Conservation (phyloP, 2,329 filamentous ascomycete species). For the Aspergillus tubingensis region DNA sequence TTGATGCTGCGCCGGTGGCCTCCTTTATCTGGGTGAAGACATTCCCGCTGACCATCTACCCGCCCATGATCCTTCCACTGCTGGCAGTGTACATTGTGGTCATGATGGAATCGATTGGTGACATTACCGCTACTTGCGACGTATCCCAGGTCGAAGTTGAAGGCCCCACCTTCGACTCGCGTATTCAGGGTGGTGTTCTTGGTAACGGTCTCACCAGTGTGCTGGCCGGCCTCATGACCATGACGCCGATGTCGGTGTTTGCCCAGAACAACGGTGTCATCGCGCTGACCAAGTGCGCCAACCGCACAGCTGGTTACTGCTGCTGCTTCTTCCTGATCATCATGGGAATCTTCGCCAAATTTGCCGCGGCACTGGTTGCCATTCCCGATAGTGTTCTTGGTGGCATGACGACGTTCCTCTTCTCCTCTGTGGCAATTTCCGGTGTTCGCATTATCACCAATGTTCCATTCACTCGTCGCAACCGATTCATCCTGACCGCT, state of each 20-base stretch:
- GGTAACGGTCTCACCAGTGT: slow-evolving; percentile 68
- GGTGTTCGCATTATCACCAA: slow-evolving; percentile 67
- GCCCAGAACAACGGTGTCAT: slow-evolving; percentile 72
- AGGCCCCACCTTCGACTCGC: slow-evolving; percentile 64
- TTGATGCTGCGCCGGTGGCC: slow-evolving; percentile 61
- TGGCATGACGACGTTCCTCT: slow-evolving; percentile 64
- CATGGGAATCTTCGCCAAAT: slow-evolving; percentile 72
- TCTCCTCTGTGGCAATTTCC: slow-evolving; percentile 65
- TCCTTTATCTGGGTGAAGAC: slow-evolving; percentile 73
- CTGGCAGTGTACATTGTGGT: slow-evolving; percentile 62
- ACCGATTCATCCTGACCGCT: slow-evolving; percentile 67
- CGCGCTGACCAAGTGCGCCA: slow-evolving; percentile 67
- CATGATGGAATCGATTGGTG: slow-evolving; percentile 68
- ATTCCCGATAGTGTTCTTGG: slow-evolving; percentile 58
- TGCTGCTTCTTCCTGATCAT: slow-evolving; percentile 66
- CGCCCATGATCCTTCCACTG: slow-evolving; percentile 65
- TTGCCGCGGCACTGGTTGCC: slow-evolving; percentile 66
- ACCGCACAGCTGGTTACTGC: slow-evolving; percentile 67
- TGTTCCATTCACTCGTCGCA: slow-evolving; percentile 64
- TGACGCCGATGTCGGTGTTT: slow-evolving; percentile 68
- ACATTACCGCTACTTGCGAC: slow-evolving; percentile 69
- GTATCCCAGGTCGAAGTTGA: slow-evolving; percentile 66
- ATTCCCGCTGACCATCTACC: slow-evolving; percentile 66
- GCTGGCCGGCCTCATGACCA: slow-evolving; percentile 64
- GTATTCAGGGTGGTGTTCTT: slow-evolving; percentile 68